Evolutionary conservation across 2,329 filamentous ascomycete genomes (phyloP), one percentile per base, ranked within the genome.

Genomic region (Curvularia spicifera): DNA sequence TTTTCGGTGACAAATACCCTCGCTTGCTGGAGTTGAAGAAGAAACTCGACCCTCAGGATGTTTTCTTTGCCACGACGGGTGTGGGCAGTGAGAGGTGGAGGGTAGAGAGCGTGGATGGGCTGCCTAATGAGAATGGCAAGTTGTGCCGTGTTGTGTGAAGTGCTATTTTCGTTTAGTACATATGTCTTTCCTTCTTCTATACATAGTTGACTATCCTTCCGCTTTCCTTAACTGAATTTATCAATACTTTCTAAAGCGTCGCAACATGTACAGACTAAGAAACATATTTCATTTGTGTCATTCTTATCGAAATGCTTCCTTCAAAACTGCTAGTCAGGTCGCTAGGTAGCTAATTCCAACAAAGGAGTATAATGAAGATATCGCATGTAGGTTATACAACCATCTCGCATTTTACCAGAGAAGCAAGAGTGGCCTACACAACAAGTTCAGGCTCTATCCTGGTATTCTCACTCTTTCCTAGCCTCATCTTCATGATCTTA

Each of bases 81-180:
- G 74, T 75, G 2, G 74, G 74, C 0, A 75, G 72, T 33, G 74
- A 76, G 61, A 57, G 67, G 53, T 76, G 73, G 73, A 68, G 40
- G 42, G 74, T 76, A 1, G 69, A 73, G 59, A 75, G 71, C 35
- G 64, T 70, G 4, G 72, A 74, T 53, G 71, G 72, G 2, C 33
- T 75, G 37, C 71, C 71, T 5, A 75, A 75, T 46, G 72, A 76
- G 63, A 75, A 76, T 37, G 74, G 74, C 8, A 74, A 73, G 59
- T 47, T 76, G 29, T 75, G 74, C 53, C 66, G 74, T 13, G 72
- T 15, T 26, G 28, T 3, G 35, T 37, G n/a, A 18, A 37, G 7
- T 37, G 35, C 7, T 4, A 8, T 37, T 37, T 18, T 7, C n/a
- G n/a, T 37, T 35, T 18, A 8, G 15, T n/a, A 37, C 35, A 37